These are phyloP conservation scores for Obba rivulosa DNA, from an alignment of 768 basidiomycete species.

Conservation along the genomic window DNA sequence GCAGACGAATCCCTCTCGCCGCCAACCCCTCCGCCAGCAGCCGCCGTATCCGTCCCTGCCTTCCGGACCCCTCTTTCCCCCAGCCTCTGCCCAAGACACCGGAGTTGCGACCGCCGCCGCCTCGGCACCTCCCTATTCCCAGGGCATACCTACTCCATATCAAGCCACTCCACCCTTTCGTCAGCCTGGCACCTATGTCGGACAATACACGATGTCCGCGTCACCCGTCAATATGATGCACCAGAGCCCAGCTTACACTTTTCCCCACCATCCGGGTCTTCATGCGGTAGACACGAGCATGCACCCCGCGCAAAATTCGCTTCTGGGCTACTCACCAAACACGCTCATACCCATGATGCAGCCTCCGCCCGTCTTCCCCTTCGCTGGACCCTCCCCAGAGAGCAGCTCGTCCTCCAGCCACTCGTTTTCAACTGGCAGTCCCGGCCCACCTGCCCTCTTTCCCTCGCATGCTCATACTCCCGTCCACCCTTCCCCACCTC, in stretches of 20 bases:
- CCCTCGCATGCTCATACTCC: conserved; percentile 10
- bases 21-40: conserved; percentile 13
- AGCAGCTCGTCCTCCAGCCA: conserved; percentile 23
- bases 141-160: conserved; percentile 19
- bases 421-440: conserved; percentile 14
- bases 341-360: conserved; percentile 35
- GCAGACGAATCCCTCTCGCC: conserved; percentile 18
- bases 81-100: conserved; percentile 17
- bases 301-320: conserved; percentile 30
- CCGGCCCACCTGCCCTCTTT: conserved; percentile 11
- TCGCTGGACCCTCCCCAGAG: conserved; percentile 31
- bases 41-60: conserved; percentile 6
- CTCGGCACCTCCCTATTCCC: conserved; percentile 14
- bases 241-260: conserved; percentile 21
- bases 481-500: conserved; percentile 18
- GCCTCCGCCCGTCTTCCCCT: conserved; percentile 32
- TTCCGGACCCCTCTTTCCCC: not conserved
- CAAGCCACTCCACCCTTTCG: conserved; percentile 6
- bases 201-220: conserved; percentile 44
- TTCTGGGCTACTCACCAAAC: conserved; percentile 27
- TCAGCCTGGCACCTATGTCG: conserved; percentile 31
- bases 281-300: conserved; percentile 33
- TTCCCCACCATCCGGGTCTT: conserved; percentile 32
- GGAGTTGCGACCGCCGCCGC: conserved; percentile 17
- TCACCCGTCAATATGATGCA: conserved; percentile 17